Percentiles rank a stretch among this genome's conserved stretches.
These are phyloP conservation scores for Stylonectria norvegica DNA, from an alignment of 2,329 filamentous ascomycete genomes.

Conservation along the genomic window DNA sequence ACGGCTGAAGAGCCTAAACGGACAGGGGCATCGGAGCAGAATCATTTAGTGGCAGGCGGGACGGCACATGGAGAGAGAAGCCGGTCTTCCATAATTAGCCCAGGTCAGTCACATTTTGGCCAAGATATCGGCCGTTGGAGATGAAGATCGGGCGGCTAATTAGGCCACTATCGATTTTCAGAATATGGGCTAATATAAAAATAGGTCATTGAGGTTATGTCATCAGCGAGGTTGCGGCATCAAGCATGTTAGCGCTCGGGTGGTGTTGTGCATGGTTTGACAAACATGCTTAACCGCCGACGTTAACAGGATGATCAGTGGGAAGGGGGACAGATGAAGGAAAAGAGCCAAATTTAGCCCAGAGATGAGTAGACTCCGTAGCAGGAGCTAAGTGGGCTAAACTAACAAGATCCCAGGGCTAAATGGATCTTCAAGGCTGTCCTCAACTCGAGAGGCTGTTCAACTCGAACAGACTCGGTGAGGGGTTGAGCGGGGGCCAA, in stretches of 20 bases:
- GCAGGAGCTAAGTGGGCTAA: slow-evolving; percentile 15
- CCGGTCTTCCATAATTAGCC: slow-evolving; percentile 26
- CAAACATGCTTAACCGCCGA: slow-evolving; percentile 25
- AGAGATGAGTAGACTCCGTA: slow-evolving; percentile 18
- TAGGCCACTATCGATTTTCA: slow-evolving; percentile 12
- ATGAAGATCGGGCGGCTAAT: slow-evolving; percentile 13
- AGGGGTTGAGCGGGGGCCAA: slow-evolving; percentile 14
- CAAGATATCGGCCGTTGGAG: too few relatives aligned
- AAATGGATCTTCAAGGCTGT: too few relatives aligned
- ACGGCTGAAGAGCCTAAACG: slow-evolving; percentile 10
- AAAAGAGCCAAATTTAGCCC: slow-evolving; percentile 27
- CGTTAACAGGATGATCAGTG: slow-evolving; percentile 3
- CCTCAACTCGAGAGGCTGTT: slow-evolving; percentile 3
- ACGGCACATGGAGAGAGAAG: slow-evolving; percentile 5
- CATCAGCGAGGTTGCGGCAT: slow-evolving; percentile 19
- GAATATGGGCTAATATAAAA: slow-evolving; percentile 35
- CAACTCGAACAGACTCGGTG: slow-evolving; percentile 11
- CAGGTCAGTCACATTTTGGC: slow-evolving; percentile 13
- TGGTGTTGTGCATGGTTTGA: slow-evolving; percentile 15
- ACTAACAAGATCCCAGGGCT: slow-evolving; percentile 3
- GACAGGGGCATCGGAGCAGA: slow-evolving; percentile 13
- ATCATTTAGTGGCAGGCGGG: slow-evolving; percentile 8
- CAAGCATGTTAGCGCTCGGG: slow-evolving; percentile 23
- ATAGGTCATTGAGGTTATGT: slow-evolving; percentile 25
- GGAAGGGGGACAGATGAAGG: slow-evolving; percentile 6